Evolutionary conservation across 1,139 yeast genomes (phyloP).

Genomic region (Candida sp.): DNA sequence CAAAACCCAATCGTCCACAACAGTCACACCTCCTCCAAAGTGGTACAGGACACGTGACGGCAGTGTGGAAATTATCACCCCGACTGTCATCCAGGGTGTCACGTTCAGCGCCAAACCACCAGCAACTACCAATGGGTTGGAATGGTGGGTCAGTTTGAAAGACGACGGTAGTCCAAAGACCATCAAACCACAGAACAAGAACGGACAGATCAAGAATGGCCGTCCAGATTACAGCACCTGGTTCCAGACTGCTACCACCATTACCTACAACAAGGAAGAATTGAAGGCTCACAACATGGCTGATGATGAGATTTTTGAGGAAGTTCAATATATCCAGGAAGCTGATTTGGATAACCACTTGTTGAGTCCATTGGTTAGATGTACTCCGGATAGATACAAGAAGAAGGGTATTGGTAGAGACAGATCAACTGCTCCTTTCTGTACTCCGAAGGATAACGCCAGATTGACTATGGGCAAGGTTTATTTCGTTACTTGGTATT

Average conservation of each 20-base stretch:
- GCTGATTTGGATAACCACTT: slow-evolving; percentile 64
- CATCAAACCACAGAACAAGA: slow-evolving; percentile 71
- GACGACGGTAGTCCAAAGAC: slow-evolving; percentile 85
- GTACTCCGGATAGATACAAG: slow-evolving; percentile 78
- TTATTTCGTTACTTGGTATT: slow-evolving; percentile 83
- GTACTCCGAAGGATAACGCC: slow-evolving; percentile 72
- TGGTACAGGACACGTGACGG: slow-evolving; percentile 76
- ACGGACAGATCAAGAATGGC: slow-evolving; percentile 68
- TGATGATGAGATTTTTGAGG: slow-evolving; percentile 57
- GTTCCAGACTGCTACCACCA: slow-evolving; percentile 72
- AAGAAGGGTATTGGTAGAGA: slow-evolving; percentile 67
- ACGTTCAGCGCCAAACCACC: slow-evolving; percentile 81
- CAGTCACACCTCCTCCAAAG: slow-evolving; percentile 43
- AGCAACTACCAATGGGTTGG: slow-evolving; percentile 63
- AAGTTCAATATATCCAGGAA: slow-evolving; percentile 60
- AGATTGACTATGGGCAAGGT: slow-evolving; percentile 60
- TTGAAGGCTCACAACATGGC: slow-evolving; percentile 74
- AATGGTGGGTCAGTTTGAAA: slow-evolving; percentile 82
- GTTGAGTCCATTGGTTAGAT: slow-evolving; percentile 79
- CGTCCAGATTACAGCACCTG: slow-evolving; percentile 78
- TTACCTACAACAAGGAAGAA: slow-evolving; percentile 58
- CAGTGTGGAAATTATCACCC: slow-evolving; percentile 68
- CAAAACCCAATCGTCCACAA: slow-evolving; percentile 16
- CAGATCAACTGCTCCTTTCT: slow-evolving; percentile 70
- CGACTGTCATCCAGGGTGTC: slow-evolving; percentile 82